A percentile compares a stretch with the other conserved stretches of the same genome.
phyloP scores from a whole-genome alignment of 305 asterid genomes.

The Lippia alba region DNA sequence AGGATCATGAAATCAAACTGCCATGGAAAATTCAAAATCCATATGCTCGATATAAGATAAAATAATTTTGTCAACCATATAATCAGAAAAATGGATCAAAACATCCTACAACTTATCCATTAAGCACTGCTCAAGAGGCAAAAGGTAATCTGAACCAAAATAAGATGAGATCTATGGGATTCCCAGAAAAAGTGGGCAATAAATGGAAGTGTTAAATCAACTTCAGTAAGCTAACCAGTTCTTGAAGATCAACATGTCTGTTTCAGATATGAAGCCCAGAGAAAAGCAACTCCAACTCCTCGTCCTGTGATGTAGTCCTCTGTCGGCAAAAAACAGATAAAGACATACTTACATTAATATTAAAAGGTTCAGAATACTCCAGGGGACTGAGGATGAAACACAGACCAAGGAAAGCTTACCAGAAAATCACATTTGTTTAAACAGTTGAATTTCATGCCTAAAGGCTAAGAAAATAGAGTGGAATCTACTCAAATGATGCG shows the following conservation, averaged over 20 bases:
- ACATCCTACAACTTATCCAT: neutral
- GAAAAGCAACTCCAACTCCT: conserved; percentile 84
- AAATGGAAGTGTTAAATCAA: neutral
- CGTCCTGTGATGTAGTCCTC: conserved; percentile 78
- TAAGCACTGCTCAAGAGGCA: neutral
- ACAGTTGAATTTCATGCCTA: neutral
- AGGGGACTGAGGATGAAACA: conserved; percentile 9
- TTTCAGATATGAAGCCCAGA: conserved; percentile 76
- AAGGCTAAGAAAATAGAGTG: neutral
- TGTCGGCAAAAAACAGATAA: conserved; percentile 39
- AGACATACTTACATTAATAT: neutral
- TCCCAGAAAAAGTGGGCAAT: neutral
- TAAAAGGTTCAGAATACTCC: neutral
- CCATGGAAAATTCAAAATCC: neutral
- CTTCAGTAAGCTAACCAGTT: conserved; percentile 3
- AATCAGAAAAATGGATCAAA: neutral
- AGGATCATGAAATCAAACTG: neutral
- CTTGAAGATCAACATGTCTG: conserved; percentile 22
- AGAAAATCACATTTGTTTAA: neutral
- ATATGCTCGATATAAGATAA: neutral
- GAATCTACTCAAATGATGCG: conserved; percentile 14
- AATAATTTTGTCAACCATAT: neutral
- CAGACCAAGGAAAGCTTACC: neutral
- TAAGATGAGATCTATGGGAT: neutral
- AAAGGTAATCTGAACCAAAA: neutral